Base-by-base conservation (phyloP, 139 green algal genomes). In the Chlamydomonas schloesseri region DNA sequence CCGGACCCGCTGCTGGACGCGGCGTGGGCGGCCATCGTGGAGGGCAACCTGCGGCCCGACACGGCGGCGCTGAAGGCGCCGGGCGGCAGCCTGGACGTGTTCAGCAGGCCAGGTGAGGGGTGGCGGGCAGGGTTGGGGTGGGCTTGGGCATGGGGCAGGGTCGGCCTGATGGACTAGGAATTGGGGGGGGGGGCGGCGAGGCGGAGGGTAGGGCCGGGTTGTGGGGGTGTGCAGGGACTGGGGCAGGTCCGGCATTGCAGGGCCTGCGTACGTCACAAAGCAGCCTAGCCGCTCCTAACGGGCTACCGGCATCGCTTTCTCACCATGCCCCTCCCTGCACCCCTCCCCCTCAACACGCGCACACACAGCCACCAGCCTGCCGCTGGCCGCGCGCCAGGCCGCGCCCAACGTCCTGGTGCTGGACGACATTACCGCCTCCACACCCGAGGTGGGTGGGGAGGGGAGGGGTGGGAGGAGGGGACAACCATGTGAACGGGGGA, bases 361-460 rank as follows among this genome's bases (percentile, higher is more conserved):
- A 5, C 36, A 31, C 36, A 50, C 78, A 84, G 78, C 78, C 64
- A 84, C 64, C 28, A 64, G 76, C 26, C 36, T 62, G 34, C 29
- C 73, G 4, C 78, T 46, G 20, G 17, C 74, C 34, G 26, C 18
- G 11, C 79, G 67, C 9, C 79, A 85, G 79, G 79, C 67, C 10
- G 79, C 79, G 3, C 79, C 79, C 50, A 85, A 77, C 65, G 79
- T 85, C 24, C 79, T 85, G 31, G 67, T 85, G 14, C 11, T 85
- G 79, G 79, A 77, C 15, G 79, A 85, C 79, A 65, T 85, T 31
- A 70, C 79, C 23, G 47, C 65, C 21, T 75, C 60, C 46, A 85
- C 79, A 50, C 79, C 79, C 5, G 79, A 85, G 79, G 79, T 85
- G 68, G 10, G 37, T 0, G 6, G 33, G 18, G 67, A 14, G 14